Conservation (phyloP, 192 early-diverging fungal species). For the Chytriomyces hyalinus region DNA sequence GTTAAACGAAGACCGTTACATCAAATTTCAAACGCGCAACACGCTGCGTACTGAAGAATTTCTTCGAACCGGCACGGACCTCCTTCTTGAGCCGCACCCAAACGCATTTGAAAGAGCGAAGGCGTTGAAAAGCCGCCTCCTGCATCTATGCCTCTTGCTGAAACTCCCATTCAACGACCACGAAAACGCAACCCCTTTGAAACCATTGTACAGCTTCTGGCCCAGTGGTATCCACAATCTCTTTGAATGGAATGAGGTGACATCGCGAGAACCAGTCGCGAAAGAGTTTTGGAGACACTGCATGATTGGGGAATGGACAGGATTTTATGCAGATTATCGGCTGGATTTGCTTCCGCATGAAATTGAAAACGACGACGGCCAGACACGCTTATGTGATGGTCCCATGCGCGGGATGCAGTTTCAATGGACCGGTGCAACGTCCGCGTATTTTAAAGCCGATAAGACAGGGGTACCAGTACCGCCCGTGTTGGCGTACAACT, state of each 20-base stretch:
- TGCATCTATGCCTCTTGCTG: slow-evolving; percentile 2
- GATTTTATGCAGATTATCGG: slow-evolving; percentile 25
- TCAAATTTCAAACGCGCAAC: neutral
- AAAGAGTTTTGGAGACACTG: neutral
- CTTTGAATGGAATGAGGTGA: neutral
- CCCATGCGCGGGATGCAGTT: slow-evolving; percentile 11
- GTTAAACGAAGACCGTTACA: neutral
- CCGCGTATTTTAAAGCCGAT: neutral
- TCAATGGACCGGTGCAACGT: neutral
- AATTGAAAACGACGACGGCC: neutral
- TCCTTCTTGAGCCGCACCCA: neutral
- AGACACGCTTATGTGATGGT: slow-evolving; percentile 6
- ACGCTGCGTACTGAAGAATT: slow-evolving; percentile 5
- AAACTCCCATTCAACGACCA: neutral
- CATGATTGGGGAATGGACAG: slow-evolving; percentile 13
- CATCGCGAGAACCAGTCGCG: neutral
- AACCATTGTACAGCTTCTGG: neutral
- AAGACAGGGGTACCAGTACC: neutral
- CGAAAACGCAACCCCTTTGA: neutral
- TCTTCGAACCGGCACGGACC: neutral
- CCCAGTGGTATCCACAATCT: neutral
- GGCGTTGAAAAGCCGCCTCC: neutral
- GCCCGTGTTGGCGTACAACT: neutral
- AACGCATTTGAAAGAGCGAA: neutral
- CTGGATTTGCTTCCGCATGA: neutral